A percentile compares a stretch with the other conserved stretches of the same genome.
Evolutionary conservation across 208 protist species (phyloP).

Genomic region (Trypanosomatidae sp.): DNA sequence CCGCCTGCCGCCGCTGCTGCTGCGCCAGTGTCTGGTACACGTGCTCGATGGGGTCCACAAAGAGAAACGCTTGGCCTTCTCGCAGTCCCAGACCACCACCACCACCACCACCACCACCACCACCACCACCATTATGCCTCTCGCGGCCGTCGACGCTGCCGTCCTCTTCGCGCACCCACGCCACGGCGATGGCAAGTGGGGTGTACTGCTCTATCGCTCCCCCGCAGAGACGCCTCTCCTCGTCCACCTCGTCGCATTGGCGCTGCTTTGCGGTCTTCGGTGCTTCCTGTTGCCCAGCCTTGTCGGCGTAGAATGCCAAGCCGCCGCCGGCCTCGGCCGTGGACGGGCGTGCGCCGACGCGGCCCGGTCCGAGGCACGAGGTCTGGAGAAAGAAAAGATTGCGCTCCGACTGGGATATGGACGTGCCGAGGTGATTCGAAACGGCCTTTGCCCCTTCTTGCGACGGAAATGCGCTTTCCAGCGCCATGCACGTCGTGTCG

Average conservation of each 20-base stretch:
- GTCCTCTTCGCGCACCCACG: slow-evolving; percentile 51
- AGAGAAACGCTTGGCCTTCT: slow-evolving; percentile 68
- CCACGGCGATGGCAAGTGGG: slow-evolving; percentile 63
- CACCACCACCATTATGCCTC: background rate
- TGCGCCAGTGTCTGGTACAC: slow-evolving; percentile 32
- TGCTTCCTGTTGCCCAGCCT: slow-evolving; percentile 33
- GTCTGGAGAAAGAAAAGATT: slow-evolving; percentile 67
- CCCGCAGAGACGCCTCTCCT: slow-evolving; percentile 35
- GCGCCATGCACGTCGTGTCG: slow-evolving; percentile 54
- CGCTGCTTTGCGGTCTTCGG: slow-evolving; percentile 27
- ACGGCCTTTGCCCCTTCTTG: slow-evolving; percentile 19
- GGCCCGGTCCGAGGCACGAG: slow-evolving; percentile 54
- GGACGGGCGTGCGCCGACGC: slow-evolving; percentile 27
- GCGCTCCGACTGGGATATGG: slow-evolving; percentile 28
- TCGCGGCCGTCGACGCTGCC: slow-evolving; percentile 2
- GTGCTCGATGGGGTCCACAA: slow-evolving; percentile 66
- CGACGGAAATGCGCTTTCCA: slow-evolving; percentile 31
- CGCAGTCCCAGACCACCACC: background rate
- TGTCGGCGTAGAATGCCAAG: slow-evolving; percentile 77
- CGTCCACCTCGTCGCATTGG: slow-evolving; percentile 19
- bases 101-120: too few species aligned
- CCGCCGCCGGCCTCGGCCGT: slow-evolving; percentile 15
- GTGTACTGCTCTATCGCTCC: slow-evolving; percentile 59
- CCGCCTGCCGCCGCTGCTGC: slow-evolving; percentile 24
- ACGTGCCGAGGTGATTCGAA: slow-evolving; percentile 29